Percentiles rank a stretch among this genome's conserved stretches.
phyloP scores from a whole-genome alignment of 176 grass and related monocot species.

The Carex kokanica region DNA sequence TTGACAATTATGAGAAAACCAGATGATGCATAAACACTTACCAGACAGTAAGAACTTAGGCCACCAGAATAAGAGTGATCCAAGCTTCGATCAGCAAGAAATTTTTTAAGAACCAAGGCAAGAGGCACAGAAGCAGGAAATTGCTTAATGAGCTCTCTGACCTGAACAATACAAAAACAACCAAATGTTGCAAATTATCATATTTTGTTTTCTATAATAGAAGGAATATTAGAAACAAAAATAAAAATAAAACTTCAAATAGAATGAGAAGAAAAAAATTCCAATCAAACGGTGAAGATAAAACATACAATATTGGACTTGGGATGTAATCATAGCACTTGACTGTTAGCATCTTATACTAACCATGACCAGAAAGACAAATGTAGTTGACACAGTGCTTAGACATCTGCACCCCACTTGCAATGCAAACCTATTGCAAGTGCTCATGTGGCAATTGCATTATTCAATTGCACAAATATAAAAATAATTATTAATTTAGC shows the following conservation, averaged over 20 bases:
- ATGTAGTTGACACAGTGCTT: background rate
- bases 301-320: background rate
- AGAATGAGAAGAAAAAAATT: background rate
- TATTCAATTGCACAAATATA: background rate
- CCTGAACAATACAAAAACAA: slow-evolving; percentile 42
- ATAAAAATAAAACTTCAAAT: background rate
- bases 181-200: background rate
- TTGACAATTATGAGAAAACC: slow-evolving; percentile 7
- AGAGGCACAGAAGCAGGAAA: slow-evolving; percentile 87
- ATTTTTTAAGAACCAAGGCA: slow-evolving; percentile 89
- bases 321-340: background rate
- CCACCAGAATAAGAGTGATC: slow-evolving; percentile 95
- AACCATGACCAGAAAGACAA: background rate
- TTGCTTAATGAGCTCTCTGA: slow-evolving; percentile 74
- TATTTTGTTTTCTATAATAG: background rate
- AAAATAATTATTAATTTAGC: background rate
- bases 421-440: background rate
- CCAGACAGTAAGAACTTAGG: slow-evolving; percentile 97
- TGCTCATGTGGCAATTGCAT: background rate
- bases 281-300: background rate
- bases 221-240: background rate
- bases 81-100: slow-evolving; percentile 91
- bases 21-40: slow-evolving; percentile 26
- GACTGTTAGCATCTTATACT: background rate
- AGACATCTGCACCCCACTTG: background rate